Base-by-base conservation (phyloP, 2,329 filamentous ascomycete genomes). In the Epichloe amarillans region DNA sequence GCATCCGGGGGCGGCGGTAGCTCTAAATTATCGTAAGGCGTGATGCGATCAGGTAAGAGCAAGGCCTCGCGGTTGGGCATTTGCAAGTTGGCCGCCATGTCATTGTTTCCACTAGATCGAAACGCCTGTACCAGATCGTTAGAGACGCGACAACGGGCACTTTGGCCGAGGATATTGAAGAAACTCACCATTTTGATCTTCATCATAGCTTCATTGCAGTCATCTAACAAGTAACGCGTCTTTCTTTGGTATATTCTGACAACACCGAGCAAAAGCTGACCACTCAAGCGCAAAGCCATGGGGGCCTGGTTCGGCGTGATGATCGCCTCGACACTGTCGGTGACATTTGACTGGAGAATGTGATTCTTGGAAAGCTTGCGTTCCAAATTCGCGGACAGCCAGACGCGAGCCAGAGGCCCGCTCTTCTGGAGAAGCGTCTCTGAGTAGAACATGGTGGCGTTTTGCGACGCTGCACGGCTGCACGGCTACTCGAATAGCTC, bases 231-330 rank as follows among this genome's bases (percentile, higher is more conserved):
- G 68, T 98, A 98, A 61, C 90, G 86, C 63, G 93, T 91, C 72
- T 98, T 98, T 63, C 93, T 80, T 69, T 90, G 94, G 69, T 98
- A 98, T 63, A 98, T 98, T 64, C 91, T 83, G 60, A 96, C 93
- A 26, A 98, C 93, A 71, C 93, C 93, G 51, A 98, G 79, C 63
- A 98, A 74, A 52, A 98, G 76, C 72, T 98, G 93, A 53, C 91
- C 90, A 63, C 89, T 97, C 55, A 98, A 73, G 59, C 93, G 88
- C 62, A 98, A 71, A 33, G 93, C 93, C 80, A 98, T 91, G 33
- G 93, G 93, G 41, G 91, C 93, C 69, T 95, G 88, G 57, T 85
- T 87, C 46, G 88, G 88, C 53, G 87, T 88, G 58, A 97, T 93
- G 67, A 98, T 98, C 59, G 89, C 88, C 67, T 88, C 86, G 57